phyloP scores from a whole-genome alignment of 2,329 filamentous ascomycete species.

The Amauroascus niger region DNA sequence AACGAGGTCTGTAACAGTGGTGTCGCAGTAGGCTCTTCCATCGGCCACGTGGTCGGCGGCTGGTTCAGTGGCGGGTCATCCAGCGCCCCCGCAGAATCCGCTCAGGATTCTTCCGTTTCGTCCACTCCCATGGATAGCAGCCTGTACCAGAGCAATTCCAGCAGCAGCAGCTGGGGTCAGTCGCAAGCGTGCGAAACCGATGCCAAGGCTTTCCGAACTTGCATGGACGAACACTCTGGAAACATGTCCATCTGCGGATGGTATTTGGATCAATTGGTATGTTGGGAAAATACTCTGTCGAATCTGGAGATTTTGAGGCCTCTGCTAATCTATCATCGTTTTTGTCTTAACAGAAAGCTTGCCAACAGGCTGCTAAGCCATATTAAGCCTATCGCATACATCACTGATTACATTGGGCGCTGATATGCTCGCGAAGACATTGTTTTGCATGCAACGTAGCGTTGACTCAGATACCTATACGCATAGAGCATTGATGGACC shows the following conservation, averaged over 20 bases:
- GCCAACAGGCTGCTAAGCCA: conserved; percentile 64
- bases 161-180: conserved; percentile 36
- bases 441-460: not conserved
- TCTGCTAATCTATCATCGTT: conserved; percentile 1
- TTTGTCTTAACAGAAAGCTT: conserved; percentile 54
- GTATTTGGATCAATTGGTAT: conserved; percentile 87
- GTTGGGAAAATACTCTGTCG: conserved; percentile 14
- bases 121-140: conserved; percentile 42
- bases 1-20: conserved; percentile 54
- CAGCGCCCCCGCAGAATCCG: conserved; percentile 44
- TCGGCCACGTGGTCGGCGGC: conserved; percentile 89
- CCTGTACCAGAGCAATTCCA: conserved; percentile 41
- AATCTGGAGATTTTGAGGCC: not conserved
- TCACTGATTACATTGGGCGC: not conserved
- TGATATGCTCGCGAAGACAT: not conserved
- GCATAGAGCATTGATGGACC: not conserved
- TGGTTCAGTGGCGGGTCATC: conserved; percentile 68
- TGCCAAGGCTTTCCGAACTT: conserved; percentile 79
- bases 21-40: conserved; percentile 89
- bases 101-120: conserved; percentile 42
- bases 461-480: not conserved
- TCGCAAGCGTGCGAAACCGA: conserved; percentile 65
- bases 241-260: conserved; percentile 94
- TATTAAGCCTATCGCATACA: conserved; percentile 44
- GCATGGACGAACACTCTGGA: conserved; percentile 90